Conservation (phyloP, 78 protist genomes). For the Andalucia godoyi region DNA sequence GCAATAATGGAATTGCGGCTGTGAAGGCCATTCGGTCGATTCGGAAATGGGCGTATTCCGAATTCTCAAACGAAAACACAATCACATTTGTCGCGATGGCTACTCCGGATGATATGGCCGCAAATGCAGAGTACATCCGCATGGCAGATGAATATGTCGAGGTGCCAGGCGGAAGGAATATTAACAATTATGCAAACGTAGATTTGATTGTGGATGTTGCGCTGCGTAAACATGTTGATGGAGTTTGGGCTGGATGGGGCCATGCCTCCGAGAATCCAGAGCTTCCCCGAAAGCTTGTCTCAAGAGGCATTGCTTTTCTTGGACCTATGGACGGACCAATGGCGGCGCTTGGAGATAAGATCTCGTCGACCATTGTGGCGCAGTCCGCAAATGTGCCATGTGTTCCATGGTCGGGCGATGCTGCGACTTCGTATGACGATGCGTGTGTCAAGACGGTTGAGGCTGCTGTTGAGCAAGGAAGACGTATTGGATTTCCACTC, state of each 20-base stretch:
- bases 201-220: conserved; percentile 83
- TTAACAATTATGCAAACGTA: conserved; percentile 94
- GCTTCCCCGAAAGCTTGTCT: conserved; percentile 59
- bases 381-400: conserved; percentile 83
- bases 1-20: conserved; percentile 96
- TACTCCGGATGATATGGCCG: conserved; percentile 87
- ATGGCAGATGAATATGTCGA: conserved; percentile 80
- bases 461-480: conserved; percentile 26
- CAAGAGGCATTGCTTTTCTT: conserved; percentile 30
- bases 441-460: conserved; percentile 28
- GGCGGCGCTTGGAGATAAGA: conserved; percentile 90
- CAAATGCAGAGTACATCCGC: conserved; percentile 89
- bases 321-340: conserved; percentile 27
- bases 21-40: conserved; percentile 90
- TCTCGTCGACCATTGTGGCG: conserved; percentile 88
- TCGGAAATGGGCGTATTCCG: conserved; percentile 74
- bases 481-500: conserved; percentile 62
- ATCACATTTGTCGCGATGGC: conserved; percentile 86
- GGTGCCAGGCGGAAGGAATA: conserved; percentile 90
- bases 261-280: conserved; percentile 95
- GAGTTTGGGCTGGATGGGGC: conserved; percentile 98
- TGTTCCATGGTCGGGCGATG: conserved; percentile 82
- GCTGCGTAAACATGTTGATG: conserved; percentile 34
- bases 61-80: conserved; percentile 63
- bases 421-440: conserved; percentile 1